These are phyloP conservation scores for Microdochium paspali DNA, from an alignment of 2,329 filamentous ascomycete species.

Conservation along the genomic window DNA sequence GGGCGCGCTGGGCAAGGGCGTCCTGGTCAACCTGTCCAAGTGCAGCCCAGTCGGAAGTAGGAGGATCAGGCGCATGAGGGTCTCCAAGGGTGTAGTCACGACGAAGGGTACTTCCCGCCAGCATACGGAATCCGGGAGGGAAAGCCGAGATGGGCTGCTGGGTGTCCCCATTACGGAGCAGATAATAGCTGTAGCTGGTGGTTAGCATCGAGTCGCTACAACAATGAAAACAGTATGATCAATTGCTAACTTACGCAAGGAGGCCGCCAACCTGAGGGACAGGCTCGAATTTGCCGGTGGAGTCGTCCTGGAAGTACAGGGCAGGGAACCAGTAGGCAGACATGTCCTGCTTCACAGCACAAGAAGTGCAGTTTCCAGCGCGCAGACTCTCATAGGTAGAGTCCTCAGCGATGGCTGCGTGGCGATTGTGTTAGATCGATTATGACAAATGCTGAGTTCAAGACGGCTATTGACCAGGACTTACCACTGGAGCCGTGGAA, in stretches of 20 bases:
- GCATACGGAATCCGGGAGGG: slow-evolving; percentile 69
- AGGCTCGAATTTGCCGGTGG: slow-evolving; percentile 55
- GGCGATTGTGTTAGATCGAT: background rate
- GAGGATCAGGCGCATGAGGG: slow-evolving; percentile 52
- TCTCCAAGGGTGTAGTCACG: slow-evolving; percentile 63
- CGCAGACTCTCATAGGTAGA: slow-evolving; percentile 48
- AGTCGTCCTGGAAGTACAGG: slow-evolving; percentile 63
- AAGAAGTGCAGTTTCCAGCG: slow-evolving; percentile 66
- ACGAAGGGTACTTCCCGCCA: slow-evolving; percentile 61
- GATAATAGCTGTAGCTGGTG: slow-evolving; percentile 60
- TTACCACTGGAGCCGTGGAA: slow-evolving; percentile 70
- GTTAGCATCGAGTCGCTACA: background rate
- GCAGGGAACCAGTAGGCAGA: slow-evolving; percentile 83
- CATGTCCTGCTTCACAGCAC: slow-evolving; percentile 68
- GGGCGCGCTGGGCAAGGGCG: slow-evolving; percentile 65
- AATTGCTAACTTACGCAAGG: slow-evolving; percentile 62
- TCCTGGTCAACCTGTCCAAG: slow-evolving; percentile 56
- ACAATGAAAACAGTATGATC: background rate
- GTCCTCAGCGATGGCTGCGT: slow-evolving; percentile 53
- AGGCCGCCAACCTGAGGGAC: slow-evolving; percentile 73
- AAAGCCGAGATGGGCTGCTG: slow-evolving; percentile 60
- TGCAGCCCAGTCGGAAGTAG: slow-evolving; percentile 60
- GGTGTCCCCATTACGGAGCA: slow-evolving; percentile 48
- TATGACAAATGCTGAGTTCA: background rate
- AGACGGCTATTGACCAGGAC: slow-evolving; percentile 20